Conservation (phyloP, 1,139 yeast species). For the Trichomonascaceae sp. region DNA sequence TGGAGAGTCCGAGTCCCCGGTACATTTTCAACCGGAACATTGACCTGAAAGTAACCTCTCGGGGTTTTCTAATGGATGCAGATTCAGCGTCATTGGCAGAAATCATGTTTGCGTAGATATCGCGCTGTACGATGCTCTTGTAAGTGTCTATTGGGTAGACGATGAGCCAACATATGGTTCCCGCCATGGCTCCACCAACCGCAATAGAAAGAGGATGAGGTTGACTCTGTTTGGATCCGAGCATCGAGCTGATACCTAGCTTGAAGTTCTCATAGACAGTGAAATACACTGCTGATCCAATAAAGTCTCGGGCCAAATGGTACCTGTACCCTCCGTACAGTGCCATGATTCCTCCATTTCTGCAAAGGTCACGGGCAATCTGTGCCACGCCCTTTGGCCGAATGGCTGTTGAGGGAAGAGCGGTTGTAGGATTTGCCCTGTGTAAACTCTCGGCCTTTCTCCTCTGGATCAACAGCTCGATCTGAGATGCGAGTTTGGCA, state of each 20-base stretch:
- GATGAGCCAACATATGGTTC: constrained; percentile 57
- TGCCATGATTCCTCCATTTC: constrained; percentile 47
- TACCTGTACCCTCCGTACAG: constrained; percentile 61
- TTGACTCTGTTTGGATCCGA: constrained; percentile 18
- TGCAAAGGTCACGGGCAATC: constrained; percentile 39
- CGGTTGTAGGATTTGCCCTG: constrained; percentile 1
- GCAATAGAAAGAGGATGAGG: constrained; percentile 33
- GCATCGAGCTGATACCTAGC: constrained; percentile 16
- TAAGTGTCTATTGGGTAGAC: constrained; percentile 75
- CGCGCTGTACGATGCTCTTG: constrained; percentile 63
- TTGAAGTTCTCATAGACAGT: constrained; percentile 64
- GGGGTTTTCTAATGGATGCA: constrained; percentile 13
- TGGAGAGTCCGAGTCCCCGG: constrained; percentile 65
- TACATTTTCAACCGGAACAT: constrained; percentile 37
- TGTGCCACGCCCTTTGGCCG: constrained; percentile 33
- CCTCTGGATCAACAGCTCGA: constrained; percentile 34
- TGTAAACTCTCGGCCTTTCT: constrained; percentile 3
- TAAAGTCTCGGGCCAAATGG: constrained; percentile 51
- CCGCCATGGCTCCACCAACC: constrained; percentile 71
- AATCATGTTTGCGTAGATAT: constrained; percentile 53
- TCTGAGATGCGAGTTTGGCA: constrained; percentile 70
- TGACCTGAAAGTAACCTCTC: constrained; percentile 9
- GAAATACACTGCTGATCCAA: constrained; percentile 64
- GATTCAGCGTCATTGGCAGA: constrained; percentile 27
- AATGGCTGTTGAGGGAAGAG: not conserved